Evolutionary conservation across 2,329 filamentous ascomycete species (phyloP).

Genomic region (Fusarium scirpi): DNA sequence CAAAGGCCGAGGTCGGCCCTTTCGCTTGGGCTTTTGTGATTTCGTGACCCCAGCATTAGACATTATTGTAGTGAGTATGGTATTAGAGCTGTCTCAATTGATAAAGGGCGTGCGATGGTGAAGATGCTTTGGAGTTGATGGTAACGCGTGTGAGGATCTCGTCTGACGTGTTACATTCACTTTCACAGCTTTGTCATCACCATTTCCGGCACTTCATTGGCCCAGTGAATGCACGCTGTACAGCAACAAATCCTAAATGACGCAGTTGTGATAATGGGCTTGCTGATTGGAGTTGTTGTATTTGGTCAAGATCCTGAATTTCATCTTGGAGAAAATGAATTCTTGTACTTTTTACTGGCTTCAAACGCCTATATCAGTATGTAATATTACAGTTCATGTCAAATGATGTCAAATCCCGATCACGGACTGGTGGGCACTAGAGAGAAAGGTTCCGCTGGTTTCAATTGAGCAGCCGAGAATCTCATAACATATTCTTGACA

Average conservation of each 20-base stretch:
- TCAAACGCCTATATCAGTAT: too few relatives aligned
- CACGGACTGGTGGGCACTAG: too few relatives aligned
- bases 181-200: neutral
- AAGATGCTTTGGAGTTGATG: neutral
- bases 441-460: too few relatives aligned
- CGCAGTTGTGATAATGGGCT: neutral
- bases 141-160: neutral
- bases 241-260: neutral
- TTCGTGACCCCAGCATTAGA: neutral
- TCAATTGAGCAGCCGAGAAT: neutral
- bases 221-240: neutral
- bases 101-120: neutral
- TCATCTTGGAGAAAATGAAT: neutral
- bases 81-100: too few relatives aligned
- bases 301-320: too few relatives aligned
- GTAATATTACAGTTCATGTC: too few relatives aligned
- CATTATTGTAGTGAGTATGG: neutral
- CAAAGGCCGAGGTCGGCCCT: slow-evolving; percentile 15
- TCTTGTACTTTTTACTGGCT: too few relatives aligned
- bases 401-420: too few relatives aligned
- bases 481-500: neutral
- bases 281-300: neutral
- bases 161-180: neutral
- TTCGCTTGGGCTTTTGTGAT: slow-evolving; percentile 2
- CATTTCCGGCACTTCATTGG: neutral